Evolutionary conservation across 1,284 basidiomycete genomes (phyloP), one percentile per base, ranked within the genome.

Genomic region (Caloboletus inedulis): DNA sequence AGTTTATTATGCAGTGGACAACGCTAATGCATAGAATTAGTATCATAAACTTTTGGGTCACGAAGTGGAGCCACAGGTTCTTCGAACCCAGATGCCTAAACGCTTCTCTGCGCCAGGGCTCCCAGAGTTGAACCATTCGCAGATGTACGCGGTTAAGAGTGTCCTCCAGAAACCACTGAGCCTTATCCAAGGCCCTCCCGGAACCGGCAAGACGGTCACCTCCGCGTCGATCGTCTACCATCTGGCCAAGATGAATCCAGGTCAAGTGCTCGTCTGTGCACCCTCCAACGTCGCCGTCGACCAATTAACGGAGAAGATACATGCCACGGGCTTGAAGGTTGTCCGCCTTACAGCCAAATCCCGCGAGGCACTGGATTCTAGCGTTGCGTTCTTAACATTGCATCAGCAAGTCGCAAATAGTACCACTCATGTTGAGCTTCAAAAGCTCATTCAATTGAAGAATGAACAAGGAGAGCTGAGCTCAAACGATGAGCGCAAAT

Each of bases 201-300:
- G 97, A 37, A 99, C 97, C 0, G 97, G 97, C 41, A 99, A 99
- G 76, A 99, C 97, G 0, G 97, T 99, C 52, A 99, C 97, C 0
- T 98, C 95, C n/a, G 97, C 97, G 6, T 98, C 97, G 1, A 96
- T 98, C 63, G 96, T 99, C 40, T 94, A 99, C 70, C 97, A 99
- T 71, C 86, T 99, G 8, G 94, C 94, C 50, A 98, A 98, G 76
- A 99, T 99, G 96, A 98, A 98, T 66, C 94, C 94, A 0, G 97
- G 97, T 30, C 97, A 98, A 72, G 97, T 99, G 23, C 88, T 99
- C 39, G 97, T 99, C 54, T 97, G 95, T 69, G 97, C 97, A 1
- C 97, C 97, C 0, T 99, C 97, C 50, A 99, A 99, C 74, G 97
- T 99, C 59, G 97, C 97, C 43, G 97, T 99, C 52, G 97, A 99